A percentile compares a stretch with the other conserved stretches of the same genome.
Evolutionary conservation across 2,329 filamentous ascomycete species (phyloP).

Genomic region (Coniochaeta sp.): DNA sequence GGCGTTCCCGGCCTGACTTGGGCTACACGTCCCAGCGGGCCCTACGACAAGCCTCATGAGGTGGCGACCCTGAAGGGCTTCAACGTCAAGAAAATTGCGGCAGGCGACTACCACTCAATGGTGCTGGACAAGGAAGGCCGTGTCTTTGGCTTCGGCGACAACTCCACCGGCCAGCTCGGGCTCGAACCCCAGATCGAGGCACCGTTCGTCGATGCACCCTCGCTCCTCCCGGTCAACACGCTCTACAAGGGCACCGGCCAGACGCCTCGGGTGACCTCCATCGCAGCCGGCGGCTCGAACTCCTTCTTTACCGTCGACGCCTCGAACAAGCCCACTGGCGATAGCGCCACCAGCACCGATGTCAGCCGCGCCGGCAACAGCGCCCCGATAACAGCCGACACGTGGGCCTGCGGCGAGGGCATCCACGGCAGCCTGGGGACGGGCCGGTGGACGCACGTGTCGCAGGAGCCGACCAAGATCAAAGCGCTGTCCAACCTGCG

Average conservation of each 20-base stretch:
- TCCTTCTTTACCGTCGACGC: slow-evolving; percentile 85
- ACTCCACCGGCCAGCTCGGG: slow-evolving; percentile 86
- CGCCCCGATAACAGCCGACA: slow-evolving; percentile 57
- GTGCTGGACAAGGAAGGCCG: slow-evolving; percentile 68
- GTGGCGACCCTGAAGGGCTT: slow-evolving; percentile 63
- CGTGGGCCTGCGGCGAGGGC: slow-evolving; percentile 81
- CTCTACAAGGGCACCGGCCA: slow-evolving; percentile 64
- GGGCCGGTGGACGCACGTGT: slow-evolving; percentile 83
- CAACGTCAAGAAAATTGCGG: slow-evolving; percentile 65
- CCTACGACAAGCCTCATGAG: slow-evolving; percentile 78
- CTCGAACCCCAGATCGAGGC: slow-evolving; percentile 59
- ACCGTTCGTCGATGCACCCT: slow-evolving; percentile 60
- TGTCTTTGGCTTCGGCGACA: slow-evolving; percentile 86
- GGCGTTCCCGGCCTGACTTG: slow-evolving; percentile 79
- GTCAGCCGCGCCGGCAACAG: slow-evolving; percentile 29
- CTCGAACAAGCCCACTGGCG: slow-evolving; percentile 42
- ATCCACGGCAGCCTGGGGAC: slow-evolving; percentile 78
- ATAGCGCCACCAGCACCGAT: slow-evolving; percentile 9
- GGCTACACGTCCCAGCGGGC: slow-evolving; percentile 65
- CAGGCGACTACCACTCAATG: slow-evolving; percentile 82
- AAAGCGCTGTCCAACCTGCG: slow-evolving; percentile 75
- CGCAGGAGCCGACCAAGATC: slow-evolving; percentile 69
- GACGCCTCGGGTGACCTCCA: slow-evolving; percentile 60
- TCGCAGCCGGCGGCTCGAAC: slow-evolving; percentile 80
- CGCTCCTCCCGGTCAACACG: slow-evolving; percentile 59